Base-by-base conservation (phyloP, 331 rosid genomes). In the Rosa hybrid region DNA sequence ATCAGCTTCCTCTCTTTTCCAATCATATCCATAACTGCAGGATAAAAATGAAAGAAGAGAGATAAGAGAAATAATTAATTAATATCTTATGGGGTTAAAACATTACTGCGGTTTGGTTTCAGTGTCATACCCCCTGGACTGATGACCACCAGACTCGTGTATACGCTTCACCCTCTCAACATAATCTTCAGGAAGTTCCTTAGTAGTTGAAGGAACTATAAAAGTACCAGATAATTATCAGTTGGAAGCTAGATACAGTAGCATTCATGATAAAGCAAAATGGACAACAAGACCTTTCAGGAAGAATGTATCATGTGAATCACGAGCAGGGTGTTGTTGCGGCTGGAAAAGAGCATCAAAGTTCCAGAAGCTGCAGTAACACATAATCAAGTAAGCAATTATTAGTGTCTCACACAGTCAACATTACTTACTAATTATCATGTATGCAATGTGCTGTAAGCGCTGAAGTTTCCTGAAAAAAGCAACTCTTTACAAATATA, bases 261-360 rank as follows among this genome's bases (percentile, higher is more conserved):
- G 60, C 78, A 30, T 51, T 41, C 46, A 71, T 77, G 69, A 13
- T 14, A 49, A 65, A 80, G 57, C 18, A 62, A 23, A 34, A 75
- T 20, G 64, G n/a, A 72, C 20, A 63, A 64, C 73, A 70, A 72
- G 42, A 94, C 97, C 84, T 82, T 84, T 81, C 79, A 94, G 74
- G 87, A 90, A 94, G 87, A 94, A 94, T 2, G 96, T 94, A 81
- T 94, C 98, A 30, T 94, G 99, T 13, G 99, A 88, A 89, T 93
- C 99, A 70, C 99, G 94, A 14, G 98, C 99, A 57, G 99, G 99
- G 77, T 95, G 99, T 64, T 93, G 98, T 79, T 96, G 98, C 18
- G 99, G 97, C 87, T 96, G 99, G 96, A 93, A 96, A 85, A 93
- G 91, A 3, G 91, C 87, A 75, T 93, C 99, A 56, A 93, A 96